These are phyloP conservation scores for Globisporangium cystogenes DNA, from an alignment of 352 stramenopile species.

Conservation along the genomic window DNA sequence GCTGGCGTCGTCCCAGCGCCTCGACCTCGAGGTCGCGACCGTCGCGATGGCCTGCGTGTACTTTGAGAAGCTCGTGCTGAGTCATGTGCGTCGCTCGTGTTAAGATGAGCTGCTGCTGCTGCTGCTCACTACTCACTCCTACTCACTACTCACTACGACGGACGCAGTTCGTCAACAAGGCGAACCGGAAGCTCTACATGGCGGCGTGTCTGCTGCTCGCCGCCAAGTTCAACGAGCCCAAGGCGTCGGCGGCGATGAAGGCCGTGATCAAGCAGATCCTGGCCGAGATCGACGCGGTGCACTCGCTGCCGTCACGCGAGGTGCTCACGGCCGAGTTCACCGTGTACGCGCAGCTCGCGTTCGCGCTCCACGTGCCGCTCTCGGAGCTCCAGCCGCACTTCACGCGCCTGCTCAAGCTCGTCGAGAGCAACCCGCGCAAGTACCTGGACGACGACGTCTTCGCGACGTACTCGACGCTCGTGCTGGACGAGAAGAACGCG, in stretches of 20 bases:
- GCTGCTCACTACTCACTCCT: background rate
- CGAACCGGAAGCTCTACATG: slow-evolving; percentile 95
- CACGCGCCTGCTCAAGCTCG: slow-evolving; percentile 71
- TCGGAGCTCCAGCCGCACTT: slow-evolving; percentile 84
- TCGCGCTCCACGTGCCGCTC: slow-evolving; percentile 81
- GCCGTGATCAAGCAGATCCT: slow-evolving; percentile 60
- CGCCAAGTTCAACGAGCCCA: slow-evolving; percentile 90
- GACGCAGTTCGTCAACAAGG: slow-evolving; percentile 93
- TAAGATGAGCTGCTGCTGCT: too few relatives aligned
- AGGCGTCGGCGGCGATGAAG: slow-evolving; percentile 60
- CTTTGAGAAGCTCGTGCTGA: slow-evolving; percentile 96
- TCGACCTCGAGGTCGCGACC: slow-evolving; percentile 91
- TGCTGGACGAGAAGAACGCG: slow-evolving; percentile 62
- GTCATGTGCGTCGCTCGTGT: slow-evolving; percentile 43
- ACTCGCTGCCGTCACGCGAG: slow-evolving; percentile 75
- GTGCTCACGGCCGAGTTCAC: slow-evolving; percentile 89
- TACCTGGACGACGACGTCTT: slow-evolving; percentile 88
- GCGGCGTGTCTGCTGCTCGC: slow-evolving; percentile 93
- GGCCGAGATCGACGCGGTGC: slow-evolving; percentile 70
- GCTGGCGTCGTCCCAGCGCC: slow-evolving; percentile 61
- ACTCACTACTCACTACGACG: too few relatives aligned
- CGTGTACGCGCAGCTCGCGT: slow-evolving; percentile 87
- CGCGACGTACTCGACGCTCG: slow-evolving; percentile 56
- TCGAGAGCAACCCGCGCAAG: slow-evolving; percentile 88
- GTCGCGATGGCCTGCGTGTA: slow-evolving; percentile 94